Percentiles rank a stretch among this genome's conserved stretches.
Evolutionary conservation across 306 rosid genomes (phyloP).

Genomic region (Dicorynia guianensis): DNA sequence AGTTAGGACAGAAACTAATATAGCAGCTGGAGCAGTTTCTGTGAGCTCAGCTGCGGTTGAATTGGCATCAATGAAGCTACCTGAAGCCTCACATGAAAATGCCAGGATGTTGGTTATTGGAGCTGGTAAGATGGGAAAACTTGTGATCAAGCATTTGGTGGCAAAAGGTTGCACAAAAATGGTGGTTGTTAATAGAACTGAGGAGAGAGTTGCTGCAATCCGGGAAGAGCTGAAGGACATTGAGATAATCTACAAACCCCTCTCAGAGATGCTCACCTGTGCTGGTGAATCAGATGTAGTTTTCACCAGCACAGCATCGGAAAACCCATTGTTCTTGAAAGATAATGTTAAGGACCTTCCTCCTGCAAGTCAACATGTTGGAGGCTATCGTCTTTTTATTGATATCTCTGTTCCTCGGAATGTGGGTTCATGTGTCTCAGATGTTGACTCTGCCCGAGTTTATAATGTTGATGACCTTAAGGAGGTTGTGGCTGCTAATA

Average conservation of each 20-base stretch:
- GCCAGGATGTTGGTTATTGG: constrained; percentile 88
- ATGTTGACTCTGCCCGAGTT: constrained; percentile 61
- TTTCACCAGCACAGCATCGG: constrained; percentile 96
- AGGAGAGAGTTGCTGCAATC: constrained; percentile 85
- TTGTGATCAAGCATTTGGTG: constrained; percentile 93
- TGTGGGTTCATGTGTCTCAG: constrained; percentile 86
- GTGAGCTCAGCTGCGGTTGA: constrained; percentile 99
- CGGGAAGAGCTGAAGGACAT: constrained; percentile 70
- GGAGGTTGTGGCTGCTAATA: constrained; percentile 99
- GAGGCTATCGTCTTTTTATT: constrained; percentile 74
- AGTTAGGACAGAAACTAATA: constrained; percentile 95
- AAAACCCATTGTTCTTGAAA: constrained; percentile 79
- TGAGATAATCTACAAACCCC: constrained; percentile 90
- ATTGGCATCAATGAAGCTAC: constrained; percentile 91
- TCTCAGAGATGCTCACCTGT: constrained; percentile 77
- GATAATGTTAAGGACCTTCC: constrained; percentile 78
- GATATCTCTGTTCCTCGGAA: constrained; percentile 97
- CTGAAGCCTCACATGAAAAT: constrained; percentile 65
- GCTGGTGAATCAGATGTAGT: constrained; percentile 82
- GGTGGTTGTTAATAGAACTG: constrained; percentile 91
- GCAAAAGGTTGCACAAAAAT: constrained; percentile 89
- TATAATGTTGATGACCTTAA: constrained; percentile 96
- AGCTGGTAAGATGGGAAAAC: constrained; percentile 99
- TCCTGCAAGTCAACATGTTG: constrained; percentile 68
- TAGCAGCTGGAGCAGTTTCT: constrained; percentile 98